These are phyloP conservation scores for Colletotrichum musae DNA, from an alignment of 2,329 filamentous ascomycete species.

Conservation along the genomic window DNA sequence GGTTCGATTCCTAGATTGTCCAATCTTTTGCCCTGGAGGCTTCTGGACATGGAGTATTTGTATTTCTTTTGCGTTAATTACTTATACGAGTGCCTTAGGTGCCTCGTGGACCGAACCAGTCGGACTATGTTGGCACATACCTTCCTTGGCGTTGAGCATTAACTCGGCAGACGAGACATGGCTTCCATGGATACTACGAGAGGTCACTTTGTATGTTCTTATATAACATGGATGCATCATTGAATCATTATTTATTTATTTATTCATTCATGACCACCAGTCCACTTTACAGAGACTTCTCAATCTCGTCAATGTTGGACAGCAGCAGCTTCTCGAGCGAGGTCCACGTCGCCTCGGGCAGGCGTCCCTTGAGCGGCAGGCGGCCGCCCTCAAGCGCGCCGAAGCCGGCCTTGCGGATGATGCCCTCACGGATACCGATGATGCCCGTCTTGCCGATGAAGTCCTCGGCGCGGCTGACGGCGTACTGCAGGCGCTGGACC, in stretches of 20 bases:
- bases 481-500: conserved; percentile 72
- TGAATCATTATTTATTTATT: conserved; percentile 18
- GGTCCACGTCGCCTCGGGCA: conserved; percentile 66
- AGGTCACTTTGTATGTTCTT: background rate
- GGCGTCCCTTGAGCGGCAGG: conserved; percentile 69
- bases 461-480: conserved; percentile 73
- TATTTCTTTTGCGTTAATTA: too few relatives aligned
- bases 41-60: too few relatives aligned
- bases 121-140: too few relatives aligned
- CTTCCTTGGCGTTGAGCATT: too few relatives aligned
- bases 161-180: too few relatives aligned
- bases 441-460: conserved; percentile 73
- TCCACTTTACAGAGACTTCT: conserved; percentile 26
- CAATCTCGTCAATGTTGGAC: conserved; percentile 41
- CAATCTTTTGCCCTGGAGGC: too few relatives aligned
- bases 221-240: background rate
- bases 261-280: background rate
- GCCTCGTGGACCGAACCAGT: too few relatives aligned
- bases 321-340: conserved; percentile 36
- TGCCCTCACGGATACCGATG: conserved; percentile 75
- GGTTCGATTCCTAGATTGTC: too few relatives aligned
- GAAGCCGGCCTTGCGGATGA: conserved; percentile 69
- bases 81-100: too few relatives aligned
- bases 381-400: conserved; percentile 72
- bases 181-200: too few relatives aligned